These are phyloP conservation scores for Macrocystidia cucumis DNA, from an alignment of 1,284 basidiomycete species.

Conservation along the genomic window DNA sequence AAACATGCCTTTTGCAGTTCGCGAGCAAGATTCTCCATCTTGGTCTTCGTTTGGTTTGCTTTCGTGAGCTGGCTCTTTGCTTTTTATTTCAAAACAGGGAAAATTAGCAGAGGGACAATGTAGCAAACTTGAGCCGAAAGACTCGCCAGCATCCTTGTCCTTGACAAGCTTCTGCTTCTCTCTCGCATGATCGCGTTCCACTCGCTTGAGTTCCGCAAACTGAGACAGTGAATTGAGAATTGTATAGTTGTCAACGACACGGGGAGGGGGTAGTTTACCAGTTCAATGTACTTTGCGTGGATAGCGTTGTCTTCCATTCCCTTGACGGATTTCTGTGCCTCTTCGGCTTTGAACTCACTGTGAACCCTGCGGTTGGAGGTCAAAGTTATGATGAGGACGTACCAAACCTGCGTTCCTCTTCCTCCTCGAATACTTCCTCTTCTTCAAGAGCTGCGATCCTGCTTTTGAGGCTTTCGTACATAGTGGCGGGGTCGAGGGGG, in stretches of 20 bases:
- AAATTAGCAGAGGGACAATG: neutral
- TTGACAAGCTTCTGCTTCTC: slow-evolving; percentile 82
- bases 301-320: slow-evolving; percentile 73
- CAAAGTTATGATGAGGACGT: slow-evolving; percentile 16
- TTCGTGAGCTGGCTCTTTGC: slow-evolving; percentile 79
- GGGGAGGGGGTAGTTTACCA: slow-evolving; percentile 40
- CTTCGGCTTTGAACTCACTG: slow-evolving; percentile 74
- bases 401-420: slow-evolving; percentile 73
- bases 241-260: slow-evolving; percentile 5
- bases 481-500: slow-evolving; percentile 69
- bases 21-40: slow-evolving; percentile 78
- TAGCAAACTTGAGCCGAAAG: slow-evolving; percentile 9
- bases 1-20: slow-evolving; percentile 71
- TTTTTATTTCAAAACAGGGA: slow-evolving; percentile 23
- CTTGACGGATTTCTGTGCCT: slow-evolving; percentile 74
- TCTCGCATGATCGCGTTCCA: slow-evolving; percentile 79
- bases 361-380: too few species aligned
- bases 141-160: slow-evolving; percentile 77
- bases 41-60: slow-evolving; percentile 79
- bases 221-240: slow-evolving; percentile 19
- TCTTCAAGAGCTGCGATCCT: slow-evolving; percentile 80
- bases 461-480: slow-evolving; percentile 81
- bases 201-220: slow-evolving; percentile 78
- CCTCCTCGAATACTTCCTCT: slow-evolving; percentile 75
- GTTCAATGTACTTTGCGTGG: slow-evolving; percentile 76